Evolutionary conservation across 2,329 filamentous ascomycete species (phyloP).

Genomic region (Colletotrichum musicola): DNA sequence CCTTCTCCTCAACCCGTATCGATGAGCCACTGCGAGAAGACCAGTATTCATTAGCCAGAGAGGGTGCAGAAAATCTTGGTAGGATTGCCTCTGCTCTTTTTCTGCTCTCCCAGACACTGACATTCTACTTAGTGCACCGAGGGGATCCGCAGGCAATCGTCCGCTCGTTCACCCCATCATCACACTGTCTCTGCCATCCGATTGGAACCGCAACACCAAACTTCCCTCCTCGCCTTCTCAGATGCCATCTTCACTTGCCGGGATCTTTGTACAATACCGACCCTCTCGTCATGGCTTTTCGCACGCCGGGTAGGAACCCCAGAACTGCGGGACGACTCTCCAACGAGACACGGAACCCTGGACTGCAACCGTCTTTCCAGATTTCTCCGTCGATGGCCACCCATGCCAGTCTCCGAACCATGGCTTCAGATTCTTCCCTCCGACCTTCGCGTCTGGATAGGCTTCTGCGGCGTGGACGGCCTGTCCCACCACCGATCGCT

Average conservation of each 20-base stretch:
- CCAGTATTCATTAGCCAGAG: not conserved
- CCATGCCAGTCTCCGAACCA: not conserved
- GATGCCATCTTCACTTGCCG: not conserved
- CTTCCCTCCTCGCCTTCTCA: not conserved
- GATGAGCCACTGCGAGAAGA: too few species aligned
- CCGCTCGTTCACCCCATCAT: not conserved
- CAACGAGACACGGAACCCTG: not conserved
- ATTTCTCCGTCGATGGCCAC: not conserved
- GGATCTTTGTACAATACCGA: not conserved
- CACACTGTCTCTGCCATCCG: not conserved
- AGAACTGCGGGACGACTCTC: not conserved
- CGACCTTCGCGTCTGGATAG: slow-evolving; percentile 7
- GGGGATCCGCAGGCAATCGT: not conserved
- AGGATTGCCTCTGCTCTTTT: not conserved
- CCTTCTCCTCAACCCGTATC: too few species aligned
- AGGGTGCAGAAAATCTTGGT: not conserved
- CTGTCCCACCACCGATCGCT: slow-evolving; percentile 2
- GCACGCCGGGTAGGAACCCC: not conserved
- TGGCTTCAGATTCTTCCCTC: not conserved
- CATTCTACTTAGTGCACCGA: not conserved
- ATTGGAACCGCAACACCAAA: not conserved
- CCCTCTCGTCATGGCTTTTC: not conserved
- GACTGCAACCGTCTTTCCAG: not conserved
- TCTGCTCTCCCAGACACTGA: not conserved
- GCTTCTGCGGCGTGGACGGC: slow-evolving; percentile 14